A percentile compares a stretch with the other conserved stretches of the same genome.
Conservation (phyloP, 257 asterid species). For the Fraxinus cuspidata region DNA sequence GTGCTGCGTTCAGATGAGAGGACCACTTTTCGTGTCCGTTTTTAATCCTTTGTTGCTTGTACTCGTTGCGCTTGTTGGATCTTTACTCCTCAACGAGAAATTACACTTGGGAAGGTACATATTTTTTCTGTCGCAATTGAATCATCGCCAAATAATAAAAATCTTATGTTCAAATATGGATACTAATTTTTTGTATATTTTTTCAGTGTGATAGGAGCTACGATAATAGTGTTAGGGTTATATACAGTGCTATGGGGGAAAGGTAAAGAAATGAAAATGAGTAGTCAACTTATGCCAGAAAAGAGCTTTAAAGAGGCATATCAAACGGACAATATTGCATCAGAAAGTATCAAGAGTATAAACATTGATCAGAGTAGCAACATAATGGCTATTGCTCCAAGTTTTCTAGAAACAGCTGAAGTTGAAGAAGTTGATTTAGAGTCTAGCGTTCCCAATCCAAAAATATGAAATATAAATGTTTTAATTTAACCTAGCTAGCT, state of each 20-base stretch:
- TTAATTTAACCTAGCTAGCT: too few relatives aligned
- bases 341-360: slow-evolving; percentile 18
- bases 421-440: slow-evolving; percentile 34
- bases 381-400: slow-evolving; percentile 36
- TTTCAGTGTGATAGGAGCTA: slow-evolving; percentile 62
- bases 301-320: slow-evolving; percentile 7
- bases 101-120: slow-evolving; percentile 64
- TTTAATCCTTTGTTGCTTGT: slow-evolving; percentile 69
- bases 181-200: background rate
- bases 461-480: background rate
- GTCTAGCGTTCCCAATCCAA: slow-evolving; percentile 10
- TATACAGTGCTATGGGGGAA: slow-evolving; percentile 75
- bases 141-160: background rate
- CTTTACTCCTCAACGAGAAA: slow-evolving; percentile 55
- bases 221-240: slow-evolving; percentile 49
- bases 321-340: slow-evolving; percentile 5
- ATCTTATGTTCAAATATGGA: too few relatives aligned
- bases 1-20: slow-evolving; percentile 61
- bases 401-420: slow-evolving; percentile 10
- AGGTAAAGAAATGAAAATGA: slow-evolving; percentile 49
- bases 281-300: slow-evolving; percentile 35
- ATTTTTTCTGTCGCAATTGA: background rate
- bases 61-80: slow-evolving; percentile 61
- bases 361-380: slow-evolving; percentile 2
- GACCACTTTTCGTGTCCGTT: slow-evolving; percentile 69